These are phyloP conservation scores for Powellomyces hirtus DNA, from an alignment of 192 early-diverging fungal genomes.

Conservation along the genomic window DNA sequence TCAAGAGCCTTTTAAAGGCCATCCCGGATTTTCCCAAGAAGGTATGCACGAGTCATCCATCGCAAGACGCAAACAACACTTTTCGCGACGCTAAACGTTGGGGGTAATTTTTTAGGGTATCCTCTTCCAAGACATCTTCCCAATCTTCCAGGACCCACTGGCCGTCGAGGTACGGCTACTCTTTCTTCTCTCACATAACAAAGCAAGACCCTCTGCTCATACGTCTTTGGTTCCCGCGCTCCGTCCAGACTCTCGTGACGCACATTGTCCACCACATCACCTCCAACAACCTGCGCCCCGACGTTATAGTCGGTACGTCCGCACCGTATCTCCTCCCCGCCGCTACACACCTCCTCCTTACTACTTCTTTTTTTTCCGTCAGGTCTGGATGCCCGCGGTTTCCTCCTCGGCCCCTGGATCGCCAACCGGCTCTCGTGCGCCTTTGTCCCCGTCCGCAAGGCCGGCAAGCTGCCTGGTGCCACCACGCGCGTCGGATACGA, in stretches of 20 bases:
- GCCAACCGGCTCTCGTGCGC: slow-evolving; percentile 82
- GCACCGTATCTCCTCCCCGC: neutral
- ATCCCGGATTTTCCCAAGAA: slow-evolving; percentile 79
- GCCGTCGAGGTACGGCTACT: slow-evolving; percentile 69
- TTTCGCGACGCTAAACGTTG: neutral
- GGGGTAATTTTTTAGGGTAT: too few species aligned
- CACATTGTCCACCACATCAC: slow-evolving; percentile 80
- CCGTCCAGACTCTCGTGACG: slow-evolving; percentile 65
- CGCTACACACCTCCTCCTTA: too few species aligned
- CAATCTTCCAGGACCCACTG: slow-evolving; percentile 91
- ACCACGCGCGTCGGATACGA: slow-evolving; percentile 69
- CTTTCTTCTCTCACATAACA: neutral
- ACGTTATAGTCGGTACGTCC: slow-evolving; percentile 86
- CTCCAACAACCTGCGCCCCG: slow-evolving; percentile 64
- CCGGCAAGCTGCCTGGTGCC: slow-evolving; percentile 91
- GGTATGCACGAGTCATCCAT: too few species aligned
- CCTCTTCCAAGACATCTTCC: slow-evolving; percentile 94
- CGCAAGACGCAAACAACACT: too few species aligned
- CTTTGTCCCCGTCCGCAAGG: slow-evolving; percentile 95
- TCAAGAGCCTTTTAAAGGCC: slow-evolving; percentile 38
- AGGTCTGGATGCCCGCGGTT: slow-evolving; percentile 95
- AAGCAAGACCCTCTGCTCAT: neutral
- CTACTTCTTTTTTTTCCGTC: slow-evolving; percentile 1
- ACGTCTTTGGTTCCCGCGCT: neutral
- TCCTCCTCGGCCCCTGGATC: slow-evolving; percentile 91